A percentile compares a stretch with the other conserved stretches of the same genome.
Conservation (phyloP, 768 basidiomycete genomes). For the Russula griseocarnosa region DNA sequence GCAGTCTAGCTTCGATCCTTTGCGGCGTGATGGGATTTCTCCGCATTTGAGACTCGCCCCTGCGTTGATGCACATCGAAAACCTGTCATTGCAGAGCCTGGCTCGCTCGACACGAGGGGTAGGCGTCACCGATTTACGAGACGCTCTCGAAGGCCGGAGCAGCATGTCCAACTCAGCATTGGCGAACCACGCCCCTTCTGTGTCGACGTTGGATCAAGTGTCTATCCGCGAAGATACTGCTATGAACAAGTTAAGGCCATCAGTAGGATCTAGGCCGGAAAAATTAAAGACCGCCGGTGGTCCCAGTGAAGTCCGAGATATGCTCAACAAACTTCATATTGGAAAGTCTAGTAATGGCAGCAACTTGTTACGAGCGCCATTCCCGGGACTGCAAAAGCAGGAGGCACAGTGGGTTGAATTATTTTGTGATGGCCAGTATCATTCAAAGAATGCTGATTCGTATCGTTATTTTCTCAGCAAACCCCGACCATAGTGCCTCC, state of each 20-base stretch:
- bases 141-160: constrained; percentile 81
- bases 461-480: background rate
- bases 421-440: background rate
- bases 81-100: constrained; percentile 81
- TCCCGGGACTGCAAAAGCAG: constrained; percentile 50
- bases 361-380: constrained; percentile 67
- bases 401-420: constrained; percentile 39
- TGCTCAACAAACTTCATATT: constrained; percentile 78
- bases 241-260: constrained; percentile 45
- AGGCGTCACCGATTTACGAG: constrained; percentile 83
- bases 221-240: constrained; percentile 41
- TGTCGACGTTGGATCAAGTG: constrained; percentile 72
- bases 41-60: constrained; percentile 79
- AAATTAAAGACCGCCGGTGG: constrained; percentile 49
- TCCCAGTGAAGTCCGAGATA: constrained; percentile 72
- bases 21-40: constrained; percentile 64
- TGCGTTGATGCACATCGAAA: constrained; percentile 86
- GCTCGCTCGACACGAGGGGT: constrained; percentile 74
- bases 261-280: constrained; percentile 51
- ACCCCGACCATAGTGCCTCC: constrained; percentile 33
- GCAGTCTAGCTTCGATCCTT: constrained; percentile 49
- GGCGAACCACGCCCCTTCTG: constrained; percentile 56
- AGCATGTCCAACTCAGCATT: constrained; percentile 78
- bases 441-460: background rate
- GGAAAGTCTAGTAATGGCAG: constrained; percentile 57